Conservation (phyloP, 2,329 filamentous ascomycete genomes). For the Truncatella angustata region DNA sequence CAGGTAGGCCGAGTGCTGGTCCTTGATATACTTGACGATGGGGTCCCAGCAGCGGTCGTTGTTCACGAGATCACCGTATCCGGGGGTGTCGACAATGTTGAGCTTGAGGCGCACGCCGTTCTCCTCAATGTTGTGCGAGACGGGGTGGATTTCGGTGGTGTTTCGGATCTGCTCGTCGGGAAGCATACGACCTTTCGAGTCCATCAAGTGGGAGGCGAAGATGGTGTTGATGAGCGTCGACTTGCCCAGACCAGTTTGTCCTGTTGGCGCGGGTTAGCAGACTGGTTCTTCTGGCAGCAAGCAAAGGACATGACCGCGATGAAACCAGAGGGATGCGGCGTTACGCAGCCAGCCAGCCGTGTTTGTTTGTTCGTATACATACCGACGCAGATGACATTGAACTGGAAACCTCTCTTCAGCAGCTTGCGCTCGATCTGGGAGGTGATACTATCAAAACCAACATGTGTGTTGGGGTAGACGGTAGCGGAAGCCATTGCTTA, state of each 20-base stretch:
- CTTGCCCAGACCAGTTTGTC: slow-evolving; percentile 97
- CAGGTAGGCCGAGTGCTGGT: slow-evolving; percentile 98
- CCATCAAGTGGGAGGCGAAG: slow-evolving; percentile 98
- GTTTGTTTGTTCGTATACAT: slow-evolving; percentile 22
- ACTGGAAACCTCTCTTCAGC: slow-evolving; percentile 98
- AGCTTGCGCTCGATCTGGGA: slow-evolving; percentile 99
- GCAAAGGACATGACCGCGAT: too few species aligned
- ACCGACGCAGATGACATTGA: slow-evolving; percentile 99
- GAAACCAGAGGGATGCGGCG: too few species aligned
- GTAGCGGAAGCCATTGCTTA: slow-evolving; percentile 64
- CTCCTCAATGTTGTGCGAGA: slow-evolving; percentile 98
- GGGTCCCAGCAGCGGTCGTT: slow-evolving; percentile 99
- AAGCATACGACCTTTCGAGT: slow-evolving; percentile 92
- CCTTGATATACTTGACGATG: slow-evolving; percentile 99
- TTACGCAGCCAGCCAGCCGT: too few species aligned
- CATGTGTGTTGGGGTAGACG: slow-evolving; percentile 92
- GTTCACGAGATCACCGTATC: slow-evolving; percentile 98
- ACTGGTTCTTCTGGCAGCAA: too few species aligned
- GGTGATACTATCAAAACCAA: slow-evolving; percentile 99
- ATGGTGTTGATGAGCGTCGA: slow-evolving; percentile 99
- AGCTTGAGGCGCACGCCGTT: slow-evolving; percentile 95
- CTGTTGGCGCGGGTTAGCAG: slow-evolving; percentile 50
- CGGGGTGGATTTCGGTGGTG: slow-evolving; percentile 96
- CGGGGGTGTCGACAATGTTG: slow-evolving; percentile 98
- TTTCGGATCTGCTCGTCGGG: slow-evolving; percentile 92